Evolutionary conservation across 2,329 filamentous ascomycete species (phyloP), one percentile per base, ranked within the genome.

Genomic region (Phaeoacremonium minimum): DNA sequence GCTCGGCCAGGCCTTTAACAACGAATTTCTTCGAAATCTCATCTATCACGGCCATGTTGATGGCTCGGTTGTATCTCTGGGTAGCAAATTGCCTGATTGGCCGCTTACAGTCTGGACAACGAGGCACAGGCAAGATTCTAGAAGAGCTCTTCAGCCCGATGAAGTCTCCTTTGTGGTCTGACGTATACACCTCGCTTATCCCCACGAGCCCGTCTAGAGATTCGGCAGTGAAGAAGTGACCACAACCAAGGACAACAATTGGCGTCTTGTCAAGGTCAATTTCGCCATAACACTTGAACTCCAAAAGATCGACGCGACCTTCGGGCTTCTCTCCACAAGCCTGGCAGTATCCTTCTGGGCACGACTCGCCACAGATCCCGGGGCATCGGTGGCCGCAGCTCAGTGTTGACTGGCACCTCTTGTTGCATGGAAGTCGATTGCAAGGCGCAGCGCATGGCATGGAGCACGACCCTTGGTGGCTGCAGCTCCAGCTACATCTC

Each of bases 361-460:
- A 87, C 0, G 40, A 40, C 48, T 86, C 83, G 2, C 82, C 81
- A 45, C 82, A 87, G 3, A 84, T 42, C 0, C 73, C 77, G 1
- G 80, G 80, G 28, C 63, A 87, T 50, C 66, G 73, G 51, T 86
- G 80, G 1, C 75, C 75, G 48, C 83, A 87, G 0, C 17, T 14
- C 4, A 87, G 53, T 0, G 40, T 13, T 18, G 72, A 62, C 4
- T 60, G 48, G 48, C 83, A 88, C 7, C 82, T 65, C 45, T 67
- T 54, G 2, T 71, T 73, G 51, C 83, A 88, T 2, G 83, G 84
- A 0, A 85, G 49, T 58, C 77, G 72, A 44, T 84, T 65, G 50
- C 83, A 88, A 0, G 83, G 82, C 0, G 75, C 82, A 1, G 79
- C 78, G 42, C 83, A 87, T 4, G 75, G 75, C 64, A 78, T 67